Percentiles rank a stretch among this genome's conserved stretches.
phyloP scores from a whole-genome alignment of 805 yeast genomes.

The Pichia ethanolica region DNA sequence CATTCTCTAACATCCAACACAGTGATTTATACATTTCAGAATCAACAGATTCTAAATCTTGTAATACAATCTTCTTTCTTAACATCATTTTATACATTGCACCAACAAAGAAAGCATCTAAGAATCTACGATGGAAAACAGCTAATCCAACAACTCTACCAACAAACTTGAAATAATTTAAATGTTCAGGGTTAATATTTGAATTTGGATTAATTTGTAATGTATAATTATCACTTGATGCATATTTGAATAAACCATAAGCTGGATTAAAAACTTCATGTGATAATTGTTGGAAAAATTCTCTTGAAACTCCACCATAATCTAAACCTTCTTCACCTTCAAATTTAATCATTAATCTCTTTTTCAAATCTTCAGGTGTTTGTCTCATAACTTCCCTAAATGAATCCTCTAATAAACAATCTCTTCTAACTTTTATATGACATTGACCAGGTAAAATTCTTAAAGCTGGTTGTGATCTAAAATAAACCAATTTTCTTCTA shows the following conservation, averaged over 20 bases:
- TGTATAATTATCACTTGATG: conserved; percentile 96
- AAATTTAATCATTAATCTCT: conserved; percentile 94
- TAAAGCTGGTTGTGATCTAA: conserved; percentile 96
- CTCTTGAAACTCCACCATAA: conserved; percentile 99
- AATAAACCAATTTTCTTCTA: conserved; percentile 93
- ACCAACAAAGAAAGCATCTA: conserved; percentile 97
- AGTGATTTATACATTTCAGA: conserved; percentile 92
- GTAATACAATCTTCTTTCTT: conserved; percentile 86
- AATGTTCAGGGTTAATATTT: conserved; percentile 94
- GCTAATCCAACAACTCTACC: conserved; percentile 98
- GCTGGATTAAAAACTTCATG: conserved; percentile 99
- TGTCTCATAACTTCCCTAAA: conserved; percentile 98
- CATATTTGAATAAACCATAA: conserved; percentile 93
- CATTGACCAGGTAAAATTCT: conserved; percentile 98
- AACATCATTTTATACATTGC: conserved; percentile 97
- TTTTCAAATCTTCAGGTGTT: conserved; percentile 96
- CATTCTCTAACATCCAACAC: conserved; percentile 94
- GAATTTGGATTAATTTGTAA: conserved; percentile 96
- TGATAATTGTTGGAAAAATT: conserved; percentile 89
- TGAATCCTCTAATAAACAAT: conserved; percentile 93
- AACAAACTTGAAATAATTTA: conserved; percentile 94
- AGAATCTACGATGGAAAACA: conserved; percentile 94
- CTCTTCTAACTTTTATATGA: conserved; percentile 95
- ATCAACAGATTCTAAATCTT: conserved; percentile 98
- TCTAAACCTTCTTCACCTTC: conserved; percentile 99